Evolutionary conservation across 148 eudicot genomes (phyloP), one percentile per base, ranked within the genome.

Genomic region (Gaultheria prostrata): DNA sequence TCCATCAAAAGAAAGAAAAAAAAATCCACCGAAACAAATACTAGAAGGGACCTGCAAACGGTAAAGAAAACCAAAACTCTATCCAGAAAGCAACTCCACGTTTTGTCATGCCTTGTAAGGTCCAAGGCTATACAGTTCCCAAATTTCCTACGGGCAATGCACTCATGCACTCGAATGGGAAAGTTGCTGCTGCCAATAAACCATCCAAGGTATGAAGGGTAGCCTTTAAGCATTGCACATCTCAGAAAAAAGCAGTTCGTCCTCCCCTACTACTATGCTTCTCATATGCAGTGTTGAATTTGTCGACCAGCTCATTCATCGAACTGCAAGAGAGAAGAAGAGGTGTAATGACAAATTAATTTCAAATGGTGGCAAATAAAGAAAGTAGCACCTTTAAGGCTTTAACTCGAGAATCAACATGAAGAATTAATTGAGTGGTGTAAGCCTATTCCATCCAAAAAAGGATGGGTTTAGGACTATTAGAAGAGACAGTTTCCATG

Each of bases 231-330:
- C 14, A 21, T 4, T 26, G 56, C 69, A 17, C 54, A 35, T 56
- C 69, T 90, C 86, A 94, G 83, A 93, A 89, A 81, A 93, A 96
- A 79, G 92, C 87, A 32, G 87, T 89, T 28, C 98, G 91, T 18
- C 98, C 97, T 88, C 94, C 95, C 84, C 95, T 93, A 78, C 98
- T 92, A 85, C 88, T 88, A 77, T 90, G 90, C 90, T 93, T 89
- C 76, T 96, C 99, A 83, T 90, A 96, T 79, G 99, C 90, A 83
- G 88, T 91, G 89, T 90, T 91, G 91, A 96, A 89, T 86, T 94
- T 96, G 90, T 94, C 98, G 30, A 94, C 97, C 84, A 93, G 87
- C 84, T 96, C 99, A 82, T 96, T 93, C 97, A 93, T 94, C 18
- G 99, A 80, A 85, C 99, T 95, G 89, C 87, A 81, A 46, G 77